Evolutionary conservation across 1,284 basidiomycete genomes (phyloP), one percentile per base, ranked within the genome.

Genomic region (Cystobasidium slooffiae): DNA sequence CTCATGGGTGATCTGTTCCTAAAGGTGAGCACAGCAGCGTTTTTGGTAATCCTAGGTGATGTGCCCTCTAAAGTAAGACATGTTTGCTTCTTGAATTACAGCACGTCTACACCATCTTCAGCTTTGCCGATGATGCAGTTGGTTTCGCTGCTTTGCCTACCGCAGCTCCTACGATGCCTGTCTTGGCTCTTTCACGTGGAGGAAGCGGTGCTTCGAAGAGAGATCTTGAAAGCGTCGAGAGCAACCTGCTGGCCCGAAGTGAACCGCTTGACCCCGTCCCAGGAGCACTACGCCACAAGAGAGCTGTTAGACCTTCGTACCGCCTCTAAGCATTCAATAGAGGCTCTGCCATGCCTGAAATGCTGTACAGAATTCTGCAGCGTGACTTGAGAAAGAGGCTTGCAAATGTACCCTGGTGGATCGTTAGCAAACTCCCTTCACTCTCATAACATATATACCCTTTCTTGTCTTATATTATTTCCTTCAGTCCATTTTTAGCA

Each of bases 101-200:
- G 70, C 51, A 77, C 72, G 76, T 78, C 47, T 81, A 82, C 70
- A 77, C 80, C 39, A 79, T 82, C 53, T 85, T 84, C 77, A 82
- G 84, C 78, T 69, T 81, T 46, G 82, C 77, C 67, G 78, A 81
- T 62, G 81, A 80, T 76, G 78, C 79, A 8, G 82, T 85, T 77
- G 84, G 84, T 20, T 84, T 85, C 78, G 83, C 83, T 16, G 43
- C 43, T n/a, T 20, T 73, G 1, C 62, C 31, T 43, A 47, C 41
- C 22, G 18, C 49, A 37, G n/a, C 44, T 6, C 14, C 61, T 6
- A 63, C 61, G 12, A 20, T 22, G 37, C 24, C 43, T 12, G 47
- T 43, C 9, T 39, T 61, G n/a, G 55, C 53, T 39, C 58, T 59
- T 6, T 44, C 31, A 39, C 51, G 66, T 14, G 66, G 61, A 7